Conservation (phyloP, 148 eudicot genomes). For the Rhododendron ferrugineum region DNA sequence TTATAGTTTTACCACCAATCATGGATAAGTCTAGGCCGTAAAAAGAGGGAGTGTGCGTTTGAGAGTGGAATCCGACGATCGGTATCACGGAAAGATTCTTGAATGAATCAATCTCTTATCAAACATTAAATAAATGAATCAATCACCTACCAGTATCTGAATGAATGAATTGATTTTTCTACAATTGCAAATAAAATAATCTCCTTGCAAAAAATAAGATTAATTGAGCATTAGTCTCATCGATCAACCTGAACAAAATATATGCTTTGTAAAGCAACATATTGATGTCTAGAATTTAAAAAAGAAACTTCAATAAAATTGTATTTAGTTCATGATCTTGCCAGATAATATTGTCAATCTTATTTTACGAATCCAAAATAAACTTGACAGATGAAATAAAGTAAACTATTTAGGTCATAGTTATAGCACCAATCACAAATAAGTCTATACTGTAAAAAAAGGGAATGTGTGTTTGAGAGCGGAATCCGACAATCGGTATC, state of each 20-base stretch:
- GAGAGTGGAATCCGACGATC: too few relatives aligned
- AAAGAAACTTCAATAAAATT: background rate
- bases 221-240: too few relatives aligned
- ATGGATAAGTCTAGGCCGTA: background rate
- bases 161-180: too few relatives aligned
- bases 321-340: background rate
- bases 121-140: too few relatives aligned
- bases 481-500: background rate
- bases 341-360: background rate
- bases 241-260: background rate
- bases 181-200: too few relatives aligned
- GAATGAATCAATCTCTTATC: too few relatives aligned
- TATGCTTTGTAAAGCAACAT: too few relatives aligned
- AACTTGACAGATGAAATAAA: background rate
- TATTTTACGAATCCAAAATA: background rate
- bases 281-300: background rate
- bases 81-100: background rate
- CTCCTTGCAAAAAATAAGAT: too few relatives aligned
- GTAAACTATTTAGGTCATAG: background rate
- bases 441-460: background rate
- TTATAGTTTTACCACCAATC: background rate
- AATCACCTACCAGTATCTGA: too few relatives aligned
- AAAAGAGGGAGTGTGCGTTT: background rate
- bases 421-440: too few relatives aligned
- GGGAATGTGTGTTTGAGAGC: background rate